Percentiles rank a stretch among this genome's conserved stretches.
phyloP scores from a whole-genome alignment of 306 rosid species.

The Trichosanthes cucumerina region DNA sequence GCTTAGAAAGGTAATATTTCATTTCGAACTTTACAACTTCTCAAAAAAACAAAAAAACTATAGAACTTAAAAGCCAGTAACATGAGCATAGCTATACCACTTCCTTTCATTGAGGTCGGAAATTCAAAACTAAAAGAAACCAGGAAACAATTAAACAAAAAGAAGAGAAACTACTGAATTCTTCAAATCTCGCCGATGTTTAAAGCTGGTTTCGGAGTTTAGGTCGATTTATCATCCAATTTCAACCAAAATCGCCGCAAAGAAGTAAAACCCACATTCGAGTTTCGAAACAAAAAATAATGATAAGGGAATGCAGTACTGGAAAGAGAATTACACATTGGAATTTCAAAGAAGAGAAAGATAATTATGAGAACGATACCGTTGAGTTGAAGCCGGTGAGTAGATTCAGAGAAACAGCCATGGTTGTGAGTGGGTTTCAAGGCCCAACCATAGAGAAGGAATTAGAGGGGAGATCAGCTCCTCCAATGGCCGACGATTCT shows the following conservation, averaged over 20 bases:
- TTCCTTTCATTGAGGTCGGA: too few species aligned
- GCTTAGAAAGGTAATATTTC: neutral
- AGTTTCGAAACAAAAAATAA: neutral
- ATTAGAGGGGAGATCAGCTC: conserved; percentile 5
- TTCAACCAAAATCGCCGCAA: neutral
- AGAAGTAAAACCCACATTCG: neutral
- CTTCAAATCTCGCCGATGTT: neutral
- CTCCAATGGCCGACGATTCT: neutral
- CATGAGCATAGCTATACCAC: too few species aligned
- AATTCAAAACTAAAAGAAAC: neutral
- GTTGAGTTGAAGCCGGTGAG: conserved; percentile 37
- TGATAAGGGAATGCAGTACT: neutral
- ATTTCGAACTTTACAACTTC: neutral
- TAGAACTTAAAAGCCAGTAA: neutral
- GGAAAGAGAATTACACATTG: neutral
- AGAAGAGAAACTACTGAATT: neutral
- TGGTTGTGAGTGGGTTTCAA: conserved; percentile 14
- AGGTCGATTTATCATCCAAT: neutral
- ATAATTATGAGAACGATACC: conserved; percentile 26
- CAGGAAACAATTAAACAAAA: too few species aligned
- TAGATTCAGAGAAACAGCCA: conserved; percentile 61
- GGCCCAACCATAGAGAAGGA: conserved; percentile 39
- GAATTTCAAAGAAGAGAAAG: neutral
- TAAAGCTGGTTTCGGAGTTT: neutral
- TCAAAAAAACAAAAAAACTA: neutral